Conservation (phyloP, 768 basidiomycete species). For the Dendrothele bispora region DNA sequence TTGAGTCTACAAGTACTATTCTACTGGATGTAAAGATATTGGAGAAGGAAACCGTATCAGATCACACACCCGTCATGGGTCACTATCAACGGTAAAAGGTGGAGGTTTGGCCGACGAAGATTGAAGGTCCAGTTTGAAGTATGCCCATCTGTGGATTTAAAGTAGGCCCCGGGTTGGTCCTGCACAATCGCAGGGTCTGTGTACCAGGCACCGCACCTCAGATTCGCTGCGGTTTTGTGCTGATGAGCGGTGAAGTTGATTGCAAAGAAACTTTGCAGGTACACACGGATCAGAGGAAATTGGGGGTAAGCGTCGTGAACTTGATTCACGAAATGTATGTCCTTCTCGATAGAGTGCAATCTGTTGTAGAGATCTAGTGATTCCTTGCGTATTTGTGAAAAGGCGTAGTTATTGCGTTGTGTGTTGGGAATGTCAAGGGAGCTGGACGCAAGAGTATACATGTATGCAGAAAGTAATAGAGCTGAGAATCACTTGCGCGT, state of each 20-base stretch:
- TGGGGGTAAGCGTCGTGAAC: conserved; percentile 48
- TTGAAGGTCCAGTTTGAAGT: conserved; percentile 84
- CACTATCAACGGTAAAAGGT: conserved; percentile 60
- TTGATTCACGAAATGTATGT: conserved; percentile 64
- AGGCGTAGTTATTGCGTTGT: conserved; percentile 20
- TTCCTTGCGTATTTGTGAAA: conserved; percentile 62
- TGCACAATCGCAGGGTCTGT: conserved; percentile 64
- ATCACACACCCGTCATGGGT: conserved; percentile 57
- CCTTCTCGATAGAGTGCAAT: conserved; percentile 81
- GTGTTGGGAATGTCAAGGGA: too few species aligned
- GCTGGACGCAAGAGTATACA: too few species aligned
- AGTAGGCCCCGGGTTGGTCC: conserved; percentile 55
- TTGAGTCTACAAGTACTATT: conserved; percentile 87
- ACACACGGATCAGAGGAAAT: conserved; percentile 56
- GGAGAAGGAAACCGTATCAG: neutral
- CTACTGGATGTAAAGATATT: conserved; percentile 35
- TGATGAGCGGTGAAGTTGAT: neutral
- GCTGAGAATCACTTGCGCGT: too few species aligned
- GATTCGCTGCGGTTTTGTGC: conserved; percentile 59
- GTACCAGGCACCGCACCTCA: conserved; percentile 96
- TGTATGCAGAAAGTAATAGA: too few species aligned
- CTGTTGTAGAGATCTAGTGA: conserved; percentile 83
- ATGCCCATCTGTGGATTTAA: conserved; percentile 92
- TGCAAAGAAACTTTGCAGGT: neutral
- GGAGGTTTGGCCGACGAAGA: conserved; percentile 80